Evolutionary conservation across 345 rosid genomes (phyloP).

Genomic region (Populus davidiana): DNA sequence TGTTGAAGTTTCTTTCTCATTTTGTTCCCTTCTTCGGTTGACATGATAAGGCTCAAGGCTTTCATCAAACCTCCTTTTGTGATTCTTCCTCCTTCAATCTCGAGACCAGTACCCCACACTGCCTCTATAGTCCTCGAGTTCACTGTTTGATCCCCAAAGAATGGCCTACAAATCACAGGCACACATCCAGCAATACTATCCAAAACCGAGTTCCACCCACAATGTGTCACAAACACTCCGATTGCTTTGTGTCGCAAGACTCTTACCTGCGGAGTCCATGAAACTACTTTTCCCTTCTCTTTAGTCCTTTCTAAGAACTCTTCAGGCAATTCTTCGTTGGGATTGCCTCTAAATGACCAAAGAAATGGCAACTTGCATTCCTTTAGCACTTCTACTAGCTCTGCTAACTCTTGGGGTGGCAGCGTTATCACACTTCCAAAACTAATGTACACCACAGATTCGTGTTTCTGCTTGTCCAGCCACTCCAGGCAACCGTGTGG

Average conservation of each 20-base stretch:
- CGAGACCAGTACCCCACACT: constrained; percentile 57
- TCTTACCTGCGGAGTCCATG: constrained; percentile 59
- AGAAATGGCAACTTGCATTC: constrained; percentile 47
- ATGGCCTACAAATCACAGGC: constrained; percentile 74
- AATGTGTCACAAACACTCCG: constrained; percentile 59
- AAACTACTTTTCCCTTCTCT: constrained; percentile 41
- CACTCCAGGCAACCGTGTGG: constrained; percentile 37
- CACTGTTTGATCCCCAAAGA: constrained; percentile 56
- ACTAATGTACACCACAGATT: constrained; percentile 54
- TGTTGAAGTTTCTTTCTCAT: constrained; percentile 31
- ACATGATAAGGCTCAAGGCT: constrained; percentile 31
- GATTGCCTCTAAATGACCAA: constrained; percentile 51
- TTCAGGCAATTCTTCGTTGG: constrained; percentile 28
- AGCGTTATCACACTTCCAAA: constrained; percentile 53
- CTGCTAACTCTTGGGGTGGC: constrained; percentile 30
- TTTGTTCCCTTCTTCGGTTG: constrained; percentile 31
- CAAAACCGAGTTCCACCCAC: constrained; percentile 69
- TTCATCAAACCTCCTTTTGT: constrained; percentile 28
- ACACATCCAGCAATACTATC: constrained; percentile 64
- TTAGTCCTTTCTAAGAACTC: constrained; percentile 41
- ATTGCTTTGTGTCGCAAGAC: constrained; percentile 42
- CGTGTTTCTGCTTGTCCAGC: constrained; percentile 45
- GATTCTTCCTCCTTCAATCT: constrained; percentile 42
- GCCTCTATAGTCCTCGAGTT: constrained; percentile 47
- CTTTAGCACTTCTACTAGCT: constrained; percentile 55